Evolutionary conservation across 2,329 filamentous ascomycete species (phyloP).

Genomic region (Aspergillus ibericus): DNA sequence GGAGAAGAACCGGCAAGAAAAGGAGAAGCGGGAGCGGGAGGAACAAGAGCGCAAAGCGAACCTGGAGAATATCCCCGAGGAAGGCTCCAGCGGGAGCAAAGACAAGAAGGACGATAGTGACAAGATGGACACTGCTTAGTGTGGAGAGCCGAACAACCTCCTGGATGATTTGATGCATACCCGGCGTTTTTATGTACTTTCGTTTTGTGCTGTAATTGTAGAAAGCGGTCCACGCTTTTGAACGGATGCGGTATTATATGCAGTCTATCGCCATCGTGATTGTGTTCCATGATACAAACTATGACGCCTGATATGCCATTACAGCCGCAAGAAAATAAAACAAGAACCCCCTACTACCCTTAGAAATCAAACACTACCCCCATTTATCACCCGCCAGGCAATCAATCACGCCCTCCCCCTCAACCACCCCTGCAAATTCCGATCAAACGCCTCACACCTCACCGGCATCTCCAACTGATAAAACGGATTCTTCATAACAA

Average conservation of each 20-base stretch:
- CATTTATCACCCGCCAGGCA: constrained; percentile 13
- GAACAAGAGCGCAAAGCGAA: constrained; percentile 70
- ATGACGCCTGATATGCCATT: background rate
- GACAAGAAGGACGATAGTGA: constrained; percentile 62
- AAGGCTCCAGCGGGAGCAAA: constrained; percentile 59
- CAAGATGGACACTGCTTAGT: constrained; percentile 88
- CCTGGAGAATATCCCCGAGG: constrained; percentile 79
- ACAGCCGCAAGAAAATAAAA: constrained; percentile 6
- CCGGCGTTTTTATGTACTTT: constrained; percentile 34
- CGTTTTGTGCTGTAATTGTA: constrained; percentile 19
- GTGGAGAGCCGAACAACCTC: constrained; percentile 18
- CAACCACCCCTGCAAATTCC: constrained; percentile 78
- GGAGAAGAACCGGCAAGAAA: constrained; percentile 90
- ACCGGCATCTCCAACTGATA: constrained; percentile 98
- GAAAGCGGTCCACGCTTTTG: constrained; percentile 19
- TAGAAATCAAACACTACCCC: background rate
- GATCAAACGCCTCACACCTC: constrained; percentile 90
- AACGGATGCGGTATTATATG: constrained; percentile 9
- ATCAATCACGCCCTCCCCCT: constrained; percentile 51
- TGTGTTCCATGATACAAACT: background rate
- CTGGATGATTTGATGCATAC: constrained; percentile 39
- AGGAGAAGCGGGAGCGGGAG: constrained; percentile 74
- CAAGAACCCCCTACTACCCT: background rate
- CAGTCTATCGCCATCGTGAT: constrained; percentile 12
- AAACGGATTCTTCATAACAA: constrained; percentile 99